These are phyloP conservation scores for Sicyos edulis DNA, from an alignment of 306 rosid species.

Conservation along the genomic window DNA sequence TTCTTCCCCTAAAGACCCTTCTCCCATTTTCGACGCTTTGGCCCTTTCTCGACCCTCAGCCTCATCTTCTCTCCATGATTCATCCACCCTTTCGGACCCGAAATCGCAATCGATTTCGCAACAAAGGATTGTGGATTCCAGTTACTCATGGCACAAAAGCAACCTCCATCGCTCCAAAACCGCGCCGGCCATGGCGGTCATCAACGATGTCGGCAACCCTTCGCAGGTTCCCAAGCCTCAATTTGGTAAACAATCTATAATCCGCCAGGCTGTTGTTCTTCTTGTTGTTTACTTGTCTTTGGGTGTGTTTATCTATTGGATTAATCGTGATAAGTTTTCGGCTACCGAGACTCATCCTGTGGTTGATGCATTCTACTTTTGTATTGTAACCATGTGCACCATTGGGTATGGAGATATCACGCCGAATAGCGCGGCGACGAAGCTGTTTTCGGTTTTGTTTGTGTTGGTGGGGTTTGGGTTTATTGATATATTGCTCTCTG, in stretches of 20 bases:
- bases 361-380: slow-evolving; percentile 84
- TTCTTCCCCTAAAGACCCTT: slow-evolving; percentile 38
- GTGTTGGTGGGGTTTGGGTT: slow-evolving; percentile 93
- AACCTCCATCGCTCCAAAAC: slow-evolving; percentile 84
- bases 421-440: slow-evolving; percentile 61
- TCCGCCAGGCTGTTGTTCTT: slow-evolving; percentile 58
- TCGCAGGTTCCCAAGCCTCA: slow-evolving; percentile 44
- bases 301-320: slow-evolving; percentile 75
- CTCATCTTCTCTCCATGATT: slow-evolving; percentile 36
- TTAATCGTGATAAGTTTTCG: slow-evolving; percentile 49
- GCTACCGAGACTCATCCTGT: slow-evolving; percentile 67
- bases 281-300: slow-evolving; percentile 53
- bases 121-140: slow-evolving; percentile 59
- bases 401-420: slow-evolving; percentile 94
- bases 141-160: slow-evolving; percentile 41
- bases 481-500: slow-evolving; percentile 74
- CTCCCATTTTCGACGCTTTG: slow-evolving; percentile 58
- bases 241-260: slow-evolving; percentile 42
- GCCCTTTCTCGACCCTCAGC: slow-evolving; percentile 42
- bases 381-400: slow-evolving; percentile 96
- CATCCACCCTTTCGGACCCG: slow-evolving; percentile 25
- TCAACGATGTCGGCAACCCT: slow-evolving; percentile 35
- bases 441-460: slow-evolving; percentile 70
- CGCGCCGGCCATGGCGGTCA: slow-evolving; percentile 84
- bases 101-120: slow-evolving; percentile 27